These are phyloP conservation scores for Hypoxylon sp. DNA, from an alignment of 2,329 filamentous ascomycete genomes.

Conservation along the genomic window DNA sequence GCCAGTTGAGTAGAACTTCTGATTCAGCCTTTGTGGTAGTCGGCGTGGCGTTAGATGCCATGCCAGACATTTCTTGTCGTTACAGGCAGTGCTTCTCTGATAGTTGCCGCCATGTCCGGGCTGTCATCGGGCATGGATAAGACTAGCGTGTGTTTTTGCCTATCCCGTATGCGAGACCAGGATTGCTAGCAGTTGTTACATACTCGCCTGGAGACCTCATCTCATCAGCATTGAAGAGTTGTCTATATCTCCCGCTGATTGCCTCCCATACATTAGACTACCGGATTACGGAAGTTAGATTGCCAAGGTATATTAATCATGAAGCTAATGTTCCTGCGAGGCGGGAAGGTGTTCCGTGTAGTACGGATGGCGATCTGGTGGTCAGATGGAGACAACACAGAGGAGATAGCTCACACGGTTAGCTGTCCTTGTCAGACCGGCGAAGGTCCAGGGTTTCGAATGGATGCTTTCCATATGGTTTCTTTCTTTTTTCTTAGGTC, in stretches of 20 bases:
- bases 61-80: neutral
- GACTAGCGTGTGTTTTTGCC: constrained; percentile 27
- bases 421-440: constrained; percentile 29
- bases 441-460: constrained; percentile 13
- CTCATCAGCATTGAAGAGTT: constrained; percentile 13
- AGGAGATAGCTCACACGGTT: constrained; percentile 21
- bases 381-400: constrained; percentile 37
- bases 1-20: neutral
- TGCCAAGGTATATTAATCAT: constrained; percentile 31
- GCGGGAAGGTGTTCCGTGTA: constrained; percentile 37
- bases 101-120: constrained; percentile 6
- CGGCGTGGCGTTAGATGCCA: constrained; percentile 3
- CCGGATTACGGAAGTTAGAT: constrained; percentile 17
- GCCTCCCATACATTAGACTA: constrained; percentile 22
- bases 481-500: constrained; percentile 28
- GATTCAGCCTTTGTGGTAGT: neutral
- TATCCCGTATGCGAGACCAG: constrained; percentile 9
- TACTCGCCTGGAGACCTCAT: constrained; percentile 22
- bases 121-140: constrained; percentile 22
- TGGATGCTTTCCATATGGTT: constrained; percentile 22
- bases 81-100: constrained; percentile 2
- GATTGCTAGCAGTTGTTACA: constrained; percentile 25
- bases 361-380: constrained; percentile 42
- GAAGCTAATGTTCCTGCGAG: constrained; percentile 28
- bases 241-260: constrained; percentile 12